These are phyloP conservation scores for Rhodofomes roseus DNA, from an alignment of 1,284 basidiomycete species.

Conservation along the genomic window DNA sequence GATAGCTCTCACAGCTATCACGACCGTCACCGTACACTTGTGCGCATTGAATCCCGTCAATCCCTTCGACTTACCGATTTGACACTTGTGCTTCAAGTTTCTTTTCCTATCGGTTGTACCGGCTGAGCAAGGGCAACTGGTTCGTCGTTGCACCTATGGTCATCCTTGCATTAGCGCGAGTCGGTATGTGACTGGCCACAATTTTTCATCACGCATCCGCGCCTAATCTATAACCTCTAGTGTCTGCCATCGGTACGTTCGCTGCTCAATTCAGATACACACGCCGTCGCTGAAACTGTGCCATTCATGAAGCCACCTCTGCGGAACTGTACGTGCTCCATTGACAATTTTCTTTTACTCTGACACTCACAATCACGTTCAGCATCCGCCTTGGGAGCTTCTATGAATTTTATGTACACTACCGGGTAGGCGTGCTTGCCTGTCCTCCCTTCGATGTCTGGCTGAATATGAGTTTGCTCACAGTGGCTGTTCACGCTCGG, in stretches of 20 bases:
- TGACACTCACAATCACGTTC: neutral
- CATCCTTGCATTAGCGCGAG: constrained; percentile 13
- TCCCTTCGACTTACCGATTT: neutral
- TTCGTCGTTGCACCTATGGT: constrained; percentile 17
- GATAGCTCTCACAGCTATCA: constrained; percentile 20
- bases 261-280: neutral
- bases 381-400: constrained; percentile 17
- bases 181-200: constrained; percentile 8
- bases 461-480: constrained; percentile 2
- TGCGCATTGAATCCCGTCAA: constrained; percentile 1
- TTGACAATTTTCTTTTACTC: neutral
- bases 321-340: constrained; percentile 15
- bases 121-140: constrained; percentile 24
- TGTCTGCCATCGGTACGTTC: constrained; percentile 5
- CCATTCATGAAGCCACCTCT: constrained; percentile 11
- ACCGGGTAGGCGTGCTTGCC: constrained; percentile 9
- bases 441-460: neutral
- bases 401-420: constrained; percentile 14
- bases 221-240: neutral
- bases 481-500: constrained; percentile 21
- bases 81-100: constrained; percentile 11
- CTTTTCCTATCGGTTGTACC: constrained; percentile 19
- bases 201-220: neutral
- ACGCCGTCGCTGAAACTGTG: neutral
- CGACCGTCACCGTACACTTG: constrained; percentile 22